These are phyloP conservation scores for Groenewaldozyma sp. DNA, from an alignment of 1,139 yeast species.

Conservation along the genomic window DNA sequence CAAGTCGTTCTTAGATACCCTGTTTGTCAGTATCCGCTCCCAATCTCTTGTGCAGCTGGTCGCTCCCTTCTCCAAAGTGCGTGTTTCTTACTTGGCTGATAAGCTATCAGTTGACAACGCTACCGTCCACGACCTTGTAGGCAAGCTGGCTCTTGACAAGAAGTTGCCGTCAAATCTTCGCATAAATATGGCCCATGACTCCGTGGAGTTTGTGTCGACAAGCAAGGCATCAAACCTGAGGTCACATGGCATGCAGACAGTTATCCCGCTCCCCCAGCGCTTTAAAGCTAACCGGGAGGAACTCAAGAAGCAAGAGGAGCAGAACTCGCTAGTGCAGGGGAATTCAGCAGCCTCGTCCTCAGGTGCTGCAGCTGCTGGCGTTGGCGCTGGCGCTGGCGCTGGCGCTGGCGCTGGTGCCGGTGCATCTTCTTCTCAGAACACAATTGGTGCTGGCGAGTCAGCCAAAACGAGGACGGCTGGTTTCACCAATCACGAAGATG, in stretches of 20 bases:
- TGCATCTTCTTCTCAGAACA: no score
- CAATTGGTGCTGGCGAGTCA: no score
- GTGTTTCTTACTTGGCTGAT: conserved; percentile 27
- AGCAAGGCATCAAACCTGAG: no score
- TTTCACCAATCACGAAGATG: no score
- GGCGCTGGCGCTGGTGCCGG: no score
- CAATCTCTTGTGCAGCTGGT: conserved; percentile 31
- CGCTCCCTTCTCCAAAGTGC: conserved; percentile 33
- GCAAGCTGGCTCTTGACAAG: conserved; percentile 40
- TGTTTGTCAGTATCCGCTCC: conserved; percentile 28
- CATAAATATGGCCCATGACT: conserved; percentile 31
- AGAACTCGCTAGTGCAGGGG: conserved; percentile 13
- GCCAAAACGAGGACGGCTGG: no score
- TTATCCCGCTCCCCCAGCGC: conserved; percentile 10
- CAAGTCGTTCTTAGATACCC: conserved; percentile 24
- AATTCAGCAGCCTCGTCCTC: no score
- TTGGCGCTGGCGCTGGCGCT: no score
- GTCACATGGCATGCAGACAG: no score
- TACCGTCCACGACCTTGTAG: conserved; percentile 34
- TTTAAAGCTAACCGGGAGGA: conserved; percentile 11
- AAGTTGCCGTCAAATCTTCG: conserved; percentile 35
- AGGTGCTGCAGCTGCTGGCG: no score
- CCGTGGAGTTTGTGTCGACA: conserved; percentile 4
- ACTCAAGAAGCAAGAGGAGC: conserved; percentile 12
- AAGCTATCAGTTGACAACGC: conserved; percentile 21